Percentiles rank a stretch among this genome's conserved stretches.
phyloP scores from a whole-genome alignment of 2,329 filamentous ascomycete genomes.

The Diaporthe australafricana region DNA sequence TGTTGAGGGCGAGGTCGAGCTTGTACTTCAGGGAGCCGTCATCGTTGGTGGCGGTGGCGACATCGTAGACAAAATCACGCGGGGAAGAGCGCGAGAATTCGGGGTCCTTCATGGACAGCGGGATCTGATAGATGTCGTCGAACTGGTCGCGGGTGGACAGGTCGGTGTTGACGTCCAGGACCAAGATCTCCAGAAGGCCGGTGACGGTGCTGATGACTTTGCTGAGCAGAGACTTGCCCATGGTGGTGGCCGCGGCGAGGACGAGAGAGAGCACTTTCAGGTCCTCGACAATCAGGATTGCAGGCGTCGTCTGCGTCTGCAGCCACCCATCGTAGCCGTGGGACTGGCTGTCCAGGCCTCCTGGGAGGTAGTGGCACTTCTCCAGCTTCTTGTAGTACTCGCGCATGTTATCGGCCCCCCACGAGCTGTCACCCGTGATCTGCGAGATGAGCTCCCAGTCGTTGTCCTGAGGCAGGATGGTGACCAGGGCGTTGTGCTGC shows the following conservation, averaged over 20 bases:
- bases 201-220: constrained; percentile 52
- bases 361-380: constrained; percentile 61
- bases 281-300: constrained; percentile 63
- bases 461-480: constrained; percentile 52
- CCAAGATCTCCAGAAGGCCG: constrained; percentile 47
- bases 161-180: constrained; percentile 61
- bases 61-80: constrained; percentile 65
- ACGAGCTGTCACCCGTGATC: constrained; percentile 56
- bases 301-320: constrained; percentile 59
- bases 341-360: constrained; percentile 48
- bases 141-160: constrained; percentile 55
- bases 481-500: constrained; percentile 51
- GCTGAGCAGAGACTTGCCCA: constrained; percentile 52
- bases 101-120: constrained; percentile 61
- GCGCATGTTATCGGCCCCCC: constrained; percentile 67
- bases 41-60: constrained; percentile 50
- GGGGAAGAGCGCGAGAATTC: constrained; percentile 59
- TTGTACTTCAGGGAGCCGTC: constrained; percentile 47
- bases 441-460: constrained; percentile 55
- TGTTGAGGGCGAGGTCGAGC: constrained; percentile 54
- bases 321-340: constrained; percentile 71
- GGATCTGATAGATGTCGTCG: constrained; percentile 67
- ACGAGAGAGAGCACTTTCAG: constrained; percentile 63
- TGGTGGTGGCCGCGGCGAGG: constrained; percentile 61
- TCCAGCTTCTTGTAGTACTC: constrained; percentile 66